Conservation (phyloP, 2,329 filamentous ascomycete genomes). For the Tolypocladium amazonense region DNA sequence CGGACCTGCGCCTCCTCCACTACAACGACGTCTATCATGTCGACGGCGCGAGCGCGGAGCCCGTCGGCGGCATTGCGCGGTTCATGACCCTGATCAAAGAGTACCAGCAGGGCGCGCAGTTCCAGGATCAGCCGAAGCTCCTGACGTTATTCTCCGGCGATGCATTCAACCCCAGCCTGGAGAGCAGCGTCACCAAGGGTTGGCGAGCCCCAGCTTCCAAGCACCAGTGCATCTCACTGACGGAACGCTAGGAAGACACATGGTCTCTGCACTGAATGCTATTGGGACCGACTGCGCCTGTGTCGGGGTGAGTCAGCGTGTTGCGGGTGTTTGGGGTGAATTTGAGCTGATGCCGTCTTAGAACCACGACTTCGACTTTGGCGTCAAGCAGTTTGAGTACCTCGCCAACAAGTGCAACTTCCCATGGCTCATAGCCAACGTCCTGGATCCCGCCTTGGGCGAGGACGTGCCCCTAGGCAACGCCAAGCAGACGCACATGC, state of each 20-base stretch:
- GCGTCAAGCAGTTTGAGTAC: conserved; percentile 67
- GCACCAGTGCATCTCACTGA: not conserved
- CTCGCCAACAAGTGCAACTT: conserved; percentile 67
- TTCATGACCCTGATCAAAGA: conserved; percentile 72
- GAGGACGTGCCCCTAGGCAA: conserved; percentile 65
- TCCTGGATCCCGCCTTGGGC: conserved; percentile 73
- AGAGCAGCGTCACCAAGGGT: conserved; percentile 84
- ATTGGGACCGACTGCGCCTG: conserved; percentile 73
- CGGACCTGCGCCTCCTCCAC: conserved; percentile 73
- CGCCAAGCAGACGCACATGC: conserved; percentile 62
- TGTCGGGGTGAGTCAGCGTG: conserved; percentile 52
- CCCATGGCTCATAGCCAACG: conserved; percentile 83
- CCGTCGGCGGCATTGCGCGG: conserved; percentile 68
- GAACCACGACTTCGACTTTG: conserved; percentile 93
- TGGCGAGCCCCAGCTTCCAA: not conserved
- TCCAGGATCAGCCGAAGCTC: conserved; percentile 50
- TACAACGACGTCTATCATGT: conserved; percentile 95
- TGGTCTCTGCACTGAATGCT: conserved; percentile 75
- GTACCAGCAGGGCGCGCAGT: conserved; percentile 55
- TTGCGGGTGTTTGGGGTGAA: not conserved
- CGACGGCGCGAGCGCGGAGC: conserved; percentile 64
- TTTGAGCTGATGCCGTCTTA: conserved; percentile 18
- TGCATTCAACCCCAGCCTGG: conserved; percentile 83
- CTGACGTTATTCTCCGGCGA: conserved; percentile 84
- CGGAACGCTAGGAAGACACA: conserved; percentile 52